A percentile compares a stretch with the other conserved stretches of the same genome.
Conservation (phyloP, 495 filamentous ascomycete species). For the Hypoxylon fuscum region DNA sequence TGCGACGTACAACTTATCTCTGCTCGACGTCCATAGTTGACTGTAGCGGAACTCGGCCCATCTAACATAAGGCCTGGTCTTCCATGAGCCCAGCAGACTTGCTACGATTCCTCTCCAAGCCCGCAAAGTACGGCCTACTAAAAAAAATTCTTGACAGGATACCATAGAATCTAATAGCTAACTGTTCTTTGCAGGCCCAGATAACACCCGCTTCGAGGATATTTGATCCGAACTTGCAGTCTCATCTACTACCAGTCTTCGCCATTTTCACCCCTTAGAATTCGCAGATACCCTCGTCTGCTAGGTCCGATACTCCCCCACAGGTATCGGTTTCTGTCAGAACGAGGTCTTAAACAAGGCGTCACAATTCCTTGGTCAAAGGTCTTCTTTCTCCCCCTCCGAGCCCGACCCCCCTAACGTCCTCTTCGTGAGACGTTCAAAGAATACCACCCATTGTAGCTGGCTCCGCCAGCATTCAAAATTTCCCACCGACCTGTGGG, state of each 20-base stretch:
- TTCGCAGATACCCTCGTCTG: conserved; percentile 84
- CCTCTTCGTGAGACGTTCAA: conserved; percentile 63
- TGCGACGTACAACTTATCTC: conserved; percentile 21
- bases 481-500: conserved; percentile 74
- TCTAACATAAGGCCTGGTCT: conserved; percentile 29
- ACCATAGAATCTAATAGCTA: conserved; percentile 5
- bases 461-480: conserved; percentile 65
- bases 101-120: conserved; percentile 93
- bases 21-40: conserved; percentile 23
- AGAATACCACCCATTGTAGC: conserved; percentile 54
- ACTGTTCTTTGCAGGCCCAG: conserved; percentile 70
- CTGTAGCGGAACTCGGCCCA: conserved; percentile 23
- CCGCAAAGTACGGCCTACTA: conserved; percentile 77
- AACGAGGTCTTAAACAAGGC: conserved; percentile 69
- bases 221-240: conserved; percentile 12
- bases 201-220: conserved; percentile 72
- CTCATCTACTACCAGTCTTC: conserved; percentile 10
- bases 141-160: not conserved
- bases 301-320: conserved; percentile 85
- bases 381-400: conserved; percentile 82
- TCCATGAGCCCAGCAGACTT: conserved; percentile 94
- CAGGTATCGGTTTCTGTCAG: conserved; percentile 87
- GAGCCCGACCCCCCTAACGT: conserved; percentile 90
- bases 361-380: conserved; percentile 88
- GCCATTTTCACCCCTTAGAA: conserved; percentile 11